phyloP scores from a whole-genome alignment of 1,284 basidiomycete genomes.

The Coniferiporia weirii region DNA sequence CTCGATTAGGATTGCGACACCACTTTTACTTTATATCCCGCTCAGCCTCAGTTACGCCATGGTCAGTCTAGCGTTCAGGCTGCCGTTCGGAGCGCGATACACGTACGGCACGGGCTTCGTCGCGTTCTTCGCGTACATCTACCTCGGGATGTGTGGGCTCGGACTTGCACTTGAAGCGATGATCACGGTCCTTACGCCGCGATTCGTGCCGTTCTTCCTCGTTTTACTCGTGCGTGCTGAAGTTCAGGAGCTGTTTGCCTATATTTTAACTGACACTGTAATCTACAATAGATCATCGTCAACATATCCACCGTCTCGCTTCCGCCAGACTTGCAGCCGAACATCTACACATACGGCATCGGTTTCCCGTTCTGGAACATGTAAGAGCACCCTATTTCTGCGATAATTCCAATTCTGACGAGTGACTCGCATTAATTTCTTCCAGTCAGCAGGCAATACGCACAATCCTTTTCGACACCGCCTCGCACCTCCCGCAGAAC shows the following conservation, averaged over 20 bases:
- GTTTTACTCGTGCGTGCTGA: conserved; percentile 27
- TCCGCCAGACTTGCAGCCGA: conserved; percentile 40
- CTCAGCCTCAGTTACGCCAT: conserved; percentile 41
- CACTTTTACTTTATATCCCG: conserved; percentile 36
- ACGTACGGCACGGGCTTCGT: conserved; percentile 40
- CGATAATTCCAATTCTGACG: background rate
- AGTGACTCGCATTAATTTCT: background rate
- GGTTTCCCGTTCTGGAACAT: conserved; percentile 42
- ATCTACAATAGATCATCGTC: conserved; percentile 32
- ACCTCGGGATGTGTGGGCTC: conserved; percentile 31
- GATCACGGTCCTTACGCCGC: conserved; percentile 30
- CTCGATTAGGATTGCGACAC: conserved; percentile 33
- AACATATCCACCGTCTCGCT: conserved; percentile 40
- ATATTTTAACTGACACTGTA: conserved; percentile 24
- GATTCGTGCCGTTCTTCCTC: conserved; percentile 31
- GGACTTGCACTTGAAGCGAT: conserved; percentile 39
- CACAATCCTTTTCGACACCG: conserved; percentile 47
- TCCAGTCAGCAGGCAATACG: conserved; percentile 32
- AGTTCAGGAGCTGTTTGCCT: background rate
- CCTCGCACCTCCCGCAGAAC: conserved; percentile 38
- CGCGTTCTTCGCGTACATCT: conserved; percentile 36
- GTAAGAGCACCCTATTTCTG: conserved; percentile 1
- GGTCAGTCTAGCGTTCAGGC: conserved; percentile 39
- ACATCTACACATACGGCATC: conserved; percentile 35
- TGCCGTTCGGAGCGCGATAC: conserved; percentile 33